Evolutionary conservation across 148 eudicot species (phyloP).

Genomic region (Rhododendron vialii): DNA sequence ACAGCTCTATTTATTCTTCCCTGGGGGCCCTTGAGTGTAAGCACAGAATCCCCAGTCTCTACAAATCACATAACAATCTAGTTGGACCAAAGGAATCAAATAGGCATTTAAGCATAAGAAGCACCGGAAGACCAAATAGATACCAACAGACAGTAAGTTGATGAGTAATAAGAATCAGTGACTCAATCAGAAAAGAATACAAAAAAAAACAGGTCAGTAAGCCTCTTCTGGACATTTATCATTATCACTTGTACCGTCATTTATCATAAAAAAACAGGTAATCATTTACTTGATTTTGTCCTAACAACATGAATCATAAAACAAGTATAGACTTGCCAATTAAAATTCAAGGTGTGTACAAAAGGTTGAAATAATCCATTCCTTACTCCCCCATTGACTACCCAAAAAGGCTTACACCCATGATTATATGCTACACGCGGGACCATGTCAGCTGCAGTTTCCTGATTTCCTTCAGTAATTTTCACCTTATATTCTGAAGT

Average conservation of each 20-base stretch:
- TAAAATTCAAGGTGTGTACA: not conserved
- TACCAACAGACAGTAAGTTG: not conserved
- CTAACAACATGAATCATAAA: not conserved
- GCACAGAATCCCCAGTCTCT: slow-evolving; percentile 70
- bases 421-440: too few species aligned
- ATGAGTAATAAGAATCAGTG: not conserved
- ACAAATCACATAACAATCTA: slow-evolving; percentile 15
- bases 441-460: not conserved
- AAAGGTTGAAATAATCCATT: not conserved
- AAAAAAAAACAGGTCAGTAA: not conserved
- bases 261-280: not conserved
- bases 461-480: not conserved
- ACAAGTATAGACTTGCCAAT: not conserved
- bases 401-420: not conserved
- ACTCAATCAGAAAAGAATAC: not conserved
- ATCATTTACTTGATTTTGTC: not conserved
- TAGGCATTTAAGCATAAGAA: not conserved
- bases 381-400: not conserved
- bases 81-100: not conserved
- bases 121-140: not conserved
- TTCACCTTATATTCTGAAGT: too few species aligned
- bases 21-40: slow-evolving; percentile 66
- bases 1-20: slow-evolving; percentile 96
- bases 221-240: not conserved
- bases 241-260: not conserved